A percentile compares a stretch with the other conserved stretches of the same genome.
Conservation (phyloP, 2,329 filamentous ascomycete genomes). For the Lithohypha guttulata region DNA sequence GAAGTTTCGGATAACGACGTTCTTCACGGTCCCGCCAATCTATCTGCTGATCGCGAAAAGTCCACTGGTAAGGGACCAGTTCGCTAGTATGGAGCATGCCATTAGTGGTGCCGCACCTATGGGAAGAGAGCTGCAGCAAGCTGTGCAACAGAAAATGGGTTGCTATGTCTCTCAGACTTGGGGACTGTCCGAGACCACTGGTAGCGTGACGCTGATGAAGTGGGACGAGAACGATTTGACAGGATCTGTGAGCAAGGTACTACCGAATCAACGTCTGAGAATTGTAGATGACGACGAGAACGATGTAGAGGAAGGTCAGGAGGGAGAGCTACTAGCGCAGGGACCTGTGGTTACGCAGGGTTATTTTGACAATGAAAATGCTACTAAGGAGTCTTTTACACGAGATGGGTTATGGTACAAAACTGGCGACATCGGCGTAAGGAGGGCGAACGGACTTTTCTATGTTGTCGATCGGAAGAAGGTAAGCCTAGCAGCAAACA, state of each 20-base stretch:
- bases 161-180: conserved; percentile 18
- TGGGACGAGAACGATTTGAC: conserved; percentile 18
- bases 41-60: conserved; percentile 50
- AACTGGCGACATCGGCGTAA: conserved; percentile 75
- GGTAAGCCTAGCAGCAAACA: conserved; percentile 22
- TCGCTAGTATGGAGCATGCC: conserved; percentile 39
- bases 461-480: conserved; percentile 83
- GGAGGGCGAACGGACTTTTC: conserved; percentile 68
- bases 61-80: conserved; percentile 45
- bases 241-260: conserved; percentile 13
- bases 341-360: conserved; percentile 39
- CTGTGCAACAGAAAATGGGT: conserved; percentile 41
- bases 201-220: conserved; percentile 18
- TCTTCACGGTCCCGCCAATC: conserved; percentile 53
- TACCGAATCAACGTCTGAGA: conserved; percentile 17
- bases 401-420: conserved; percentile 68
- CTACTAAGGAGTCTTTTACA: conserved; percentile 22
- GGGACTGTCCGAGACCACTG: conserved; percentile 20
- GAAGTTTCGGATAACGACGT: conserved; percentile 40
- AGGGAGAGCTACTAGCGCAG: conserved; percentile 52
- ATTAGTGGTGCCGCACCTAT: conserved; percentile 48
- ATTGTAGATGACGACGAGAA: conserved; percentile 19
- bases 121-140: conserved; percentile 42
- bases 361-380: conserved; percentile 22
- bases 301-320: conserved; percentile 32